These are phyloP conservation scores for Hydnum rufescens DNA, from an alignment of 768 basidiomycete species.

Conservation along the genomic window DNA sequence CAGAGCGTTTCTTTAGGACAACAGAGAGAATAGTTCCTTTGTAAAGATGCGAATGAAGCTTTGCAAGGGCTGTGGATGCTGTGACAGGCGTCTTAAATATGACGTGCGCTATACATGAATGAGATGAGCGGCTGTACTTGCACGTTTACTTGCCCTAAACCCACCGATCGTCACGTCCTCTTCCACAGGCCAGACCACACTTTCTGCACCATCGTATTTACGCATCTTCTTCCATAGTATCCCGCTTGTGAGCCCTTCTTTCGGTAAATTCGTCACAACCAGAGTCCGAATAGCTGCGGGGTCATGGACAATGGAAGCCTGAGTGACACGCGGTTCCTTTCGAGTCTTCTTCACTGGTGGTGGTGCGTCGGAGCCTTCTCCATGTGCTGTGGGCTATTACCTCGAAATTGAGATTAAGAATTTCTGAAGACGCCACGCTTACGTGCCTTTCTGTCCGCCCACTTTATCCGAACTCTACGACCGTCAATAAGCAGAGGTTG, in stretches of 20 bases:
- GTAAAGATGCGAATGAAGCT: constrained; percentile 84
- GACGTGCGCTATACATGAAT: constrained; percentile 35
- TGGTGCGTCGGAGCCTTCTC: constrained; percentile 16
- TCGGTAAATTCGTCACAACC: constrained; percentile 53
- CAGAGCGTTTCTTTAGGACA: constrained; percentile 68
- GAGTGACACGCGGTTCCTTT: background rate
- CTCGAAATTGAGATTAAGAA: background rate
- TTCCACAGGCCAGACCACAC: constrained; percentile 47
- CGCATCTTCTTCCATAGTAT: constrained; percentile 70
- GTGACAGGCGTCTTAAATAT: constrained; percentile 46
- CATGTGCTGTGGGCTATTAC: constrained; percentile 13
- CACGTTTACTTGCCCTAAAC: background rate
- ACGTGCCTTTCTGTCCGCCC: constrained; percentile 62
- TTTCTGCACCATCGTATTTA: constrained; percentile 59
- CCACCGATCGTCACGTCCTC: constrained; percentile 26
- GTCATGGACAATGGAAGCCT: constrained; percentile 23
- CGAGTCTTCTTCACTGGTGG: constrained; percentile 17
- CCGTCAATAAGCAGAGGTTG: constrained; percentile 48
- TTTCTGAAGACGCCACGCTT: too few relatives aligned
- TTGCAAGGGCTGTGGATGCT: constrained; percentile 51
- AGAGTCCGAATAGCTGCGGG: constrained; percentile 71
- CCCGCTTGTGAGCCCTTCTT: constrained; percentile 33
- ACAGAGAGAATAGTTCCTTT: constrained; percentile 76
- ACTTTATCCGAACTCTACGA: constrained; percentile 51
- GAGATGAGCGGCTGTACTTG: background rate